phyloP scores from a whole-genome alignment of 768 basidiomycete species.

The Pleurotus eryngii region DNA sequence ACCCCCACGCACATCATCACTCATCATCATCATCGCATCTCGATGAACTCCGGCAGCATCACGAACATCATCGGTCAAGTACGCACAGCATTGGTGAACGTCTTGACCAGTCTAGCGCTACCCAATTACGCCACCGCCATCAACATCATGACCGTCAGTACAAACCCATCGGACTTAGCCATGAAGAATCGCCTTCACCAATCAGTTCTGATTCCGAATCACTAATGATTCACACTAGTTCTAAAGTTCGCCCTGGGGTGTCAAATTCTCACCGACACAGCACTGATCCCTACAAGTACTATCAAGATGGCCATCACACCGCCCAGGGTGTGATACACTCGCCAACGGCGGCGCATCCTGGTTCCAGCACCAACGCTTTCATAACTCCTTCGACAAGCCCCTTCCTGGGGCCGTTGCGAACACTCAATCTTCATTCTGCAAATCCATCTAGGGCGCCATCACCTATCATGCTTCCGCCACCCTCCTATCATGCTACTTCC shows the following conservation, averaged over 20 bases:
- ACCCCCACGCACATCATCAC: slow-evolving; percentile 30
- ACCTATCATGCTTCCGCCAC: slow-evolving; percentile 62
- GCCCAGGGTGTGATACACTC: neutral
- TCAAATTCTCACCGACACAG: neutral
- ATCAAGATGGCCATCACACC: slow-evolving; percentile 20
- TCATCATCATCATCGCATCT: neutral
- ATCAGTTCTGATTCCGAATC: slow-evolving; percentile 65
- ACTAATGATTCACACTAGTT: slow-evolving; percentile 31
- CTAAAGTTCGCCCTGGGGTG: slow-evolving; percentile 14
- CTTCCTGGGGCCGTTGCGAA: slow-evolving; percentile 75
- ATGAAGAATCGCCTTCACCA: slow-evolving; percentile 68
- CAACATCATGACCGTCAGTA: slow-evolving; percentile 22
- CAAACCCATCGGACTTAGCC: slow-evolving; percentile 13
- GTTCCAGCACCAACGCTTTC: slow-evolving; percentile 13
- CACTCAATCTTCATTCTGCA: slow-evolving; percentile 70
- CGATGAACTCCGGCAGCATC: slow-evolving; percentile 1
- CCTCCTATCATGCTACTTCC: slow-evolving; percentile 12
- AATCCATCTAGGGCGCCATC: slow-evolving; percentile 70
- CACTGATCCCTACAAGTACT: slow-evolving; percentile 25
- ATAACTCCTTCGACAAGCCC: slow-evolving; percentile 75
- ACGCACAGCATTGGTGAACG: neutral
- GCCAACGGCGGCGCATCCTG: slow-evolving; percentile 24
- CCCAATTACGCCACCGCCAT: slow-evolving; percentile 25
- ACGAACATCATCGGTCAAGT: neutral
- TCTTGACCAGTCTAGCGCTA: neutral